Conservation (phyloP, 805 yeast species). For the Wickerhamomyces alni region DNA sequence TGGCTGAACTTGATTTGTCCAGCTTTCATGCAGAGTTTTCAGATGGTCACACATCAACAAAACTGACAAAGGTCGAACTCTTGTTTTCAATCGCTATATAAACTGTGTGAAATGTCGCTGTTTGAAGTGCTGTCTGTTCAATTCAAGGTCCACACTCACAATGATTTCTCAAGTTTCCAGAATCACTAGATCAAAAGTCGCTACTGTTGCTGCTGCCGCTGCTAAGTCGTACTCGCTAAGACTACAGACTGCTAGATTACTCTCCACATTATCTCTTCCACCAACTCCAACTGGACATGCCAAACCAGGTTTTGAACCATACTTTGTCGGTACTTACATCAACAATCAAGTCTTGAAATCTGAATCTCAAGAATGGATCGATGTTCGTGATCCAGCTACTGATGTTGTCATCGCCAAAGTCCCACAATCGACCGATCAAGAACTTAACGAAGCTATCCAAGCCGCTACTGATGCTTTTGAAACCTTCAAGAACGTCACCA, state of each 20-base stretch:
- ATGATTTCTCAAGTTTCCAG: constrained; percentile 11
- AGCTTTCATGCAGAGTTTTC: not conserved
- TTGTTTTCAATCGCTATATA: not conserved
- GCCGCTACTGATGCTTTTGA: constrained; percentile 60
- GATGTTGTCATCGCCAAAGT: constrained; percentile 58
- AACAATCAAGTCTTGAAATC: constrained; percentile 42
- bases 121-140: too few species aligned
- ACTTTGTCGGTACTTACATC: constrained; percentile 43
- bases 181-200: constrained; percentile 8
- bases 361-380: constrained; percentile 53
- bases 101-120: too few species aligned
- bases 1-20: not conserved
- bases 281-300: constrained; percentile 38
- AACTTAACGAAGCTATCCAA: constrained; percentile 58
- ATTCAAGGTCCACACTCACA: too few species aligned
- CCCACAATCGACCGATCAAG: constrained; percentile 66
- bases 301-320: constrained; percentile 33
- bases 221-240: constrained; percentile 6
- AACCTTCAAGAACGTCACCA: constrained; percentile 42
- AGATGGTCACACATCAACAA: too few species aligned
- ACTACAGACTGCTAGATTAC: constrained; percentile 4
- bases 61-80: not conserved
- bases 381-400: constrained; percentile 73
- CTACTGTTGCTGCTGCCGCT: constrained; percentile 4
- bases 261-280: constrained; percentile 20